These are phyloP conservation scores for Canariomyces notabilis DNA, from an alignment of 2,329 filamentous ascomycete genomes.

Conservation along the genomic window DNA sequence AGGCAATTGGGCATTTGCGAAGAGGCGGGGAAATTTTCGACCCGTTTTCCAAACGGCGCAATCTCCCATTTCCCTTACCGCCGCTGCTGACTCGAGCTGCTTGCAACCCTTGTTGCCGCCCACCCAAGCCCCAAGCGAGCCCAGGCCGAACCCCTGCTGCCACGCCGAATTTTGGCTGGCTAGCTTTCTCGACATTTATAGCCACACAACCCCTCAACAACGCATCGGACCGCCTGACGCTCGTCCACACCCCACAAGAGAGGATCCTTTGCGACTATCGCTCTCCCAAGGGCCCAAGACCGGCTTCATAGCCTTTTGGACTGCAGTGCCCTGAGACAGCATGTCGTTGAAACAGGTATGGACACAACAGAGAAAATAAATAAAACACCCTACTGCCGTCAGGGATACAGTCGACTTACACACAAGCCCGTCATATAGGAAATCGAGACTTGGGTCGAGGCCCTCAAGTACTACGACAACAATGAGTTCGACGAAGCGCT, in stretches of 20 bases:
- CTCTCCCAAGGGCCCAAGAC: conserved; percentile 14
- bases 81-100: conserved; percentile 20
- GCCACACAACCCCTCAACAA: conserved; percentile 22
- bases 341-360: conserved; percentile 59
- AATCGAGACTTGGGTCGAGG: conserved; percentile 97
- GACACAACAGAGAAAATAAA: conserved; percentile 14
- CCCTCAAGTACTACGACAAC: conserved; percentile 88
- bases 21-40: conserved; percentile 18
- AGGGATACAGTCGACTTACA: conserved; percentile 8
- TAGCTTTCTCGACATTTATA: conserved; percentile 15
- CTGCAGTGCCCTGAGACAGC: conserved; percentile 23
- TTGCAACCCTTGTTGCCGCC: conserved; percentile 22
- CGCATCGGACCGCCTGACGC: conserved; percentile 15
- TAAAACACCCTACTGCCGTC: neutral
- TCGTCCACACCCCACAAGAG: conserved; percentile 16
- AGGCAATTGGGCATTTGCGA: conserved; percentile 16
- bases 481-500: conserved; percentile 94
- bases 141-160: conserved; percentile 11
- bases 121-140: conserved; percentile 16
- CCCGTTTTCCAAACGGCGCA: conserved; percentile 13
- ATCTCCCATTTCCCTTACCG: no score
- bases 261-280: conserved; percentile 11
- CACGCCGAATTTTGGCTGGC: conserved; percentile 4
- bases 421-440: conserved; percentile 53
- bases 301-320: conserved; percentile 16